A percentile compares a stretch with the other conserved stretches of the same genome.
Conservation (phyloP, 2,329 filamentous ascomycete genomes). For the Beauveria bassiana region DNA sequence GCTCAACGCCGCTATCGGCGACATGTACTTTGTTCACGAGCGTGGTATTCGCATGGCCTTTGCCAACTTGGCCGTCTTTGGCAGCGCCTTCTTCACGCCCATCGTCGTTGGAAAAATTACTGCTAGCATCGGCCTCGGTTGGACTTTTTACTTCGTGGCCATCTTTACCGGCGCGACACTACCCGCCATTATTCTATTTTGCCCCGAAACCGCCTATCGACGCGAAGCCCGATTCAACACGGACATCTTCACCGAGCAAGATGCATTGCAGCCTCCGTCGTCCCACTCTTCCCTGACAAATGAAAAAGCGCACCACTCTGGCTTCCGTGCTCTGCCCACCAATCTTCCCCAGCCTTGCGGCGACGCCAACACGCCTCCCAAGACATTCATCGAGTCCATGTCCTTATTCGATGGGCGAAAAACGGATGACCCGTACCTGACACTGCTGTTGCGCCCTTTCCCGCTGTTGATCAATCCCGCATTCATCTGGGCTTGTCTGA, state of each 20-base stretch:
- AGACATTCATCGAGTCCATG: constrained; percentile 53
- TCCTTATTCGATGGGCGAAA: constrained; percentile 75
- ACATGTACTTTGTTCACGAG: constrained; percentile 83
- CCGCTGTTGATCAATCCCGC: constrained; percentile 78
- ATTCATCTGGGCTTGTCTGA: constrained; percentile 70
- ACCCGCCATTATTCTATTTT: constrained; percentile 66
- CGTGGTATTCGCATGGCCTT: constrained; percentile 83
- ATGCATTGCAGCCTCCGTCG: constrained; percentile 10
- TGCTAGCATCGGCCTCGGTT: constrained; percentile 66
- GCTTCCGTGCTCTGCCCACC: constrained; percentile 25
- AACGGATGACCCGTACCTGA: constrained; percentile 65
- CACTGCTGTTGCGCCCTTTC: constrained; percentile 63
- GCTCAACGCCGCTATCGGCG: constrained; percentile 81
- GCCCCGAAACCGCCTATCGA: constrained; percentile 76
- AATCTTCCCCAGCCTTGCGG: constrained; percentile 27
- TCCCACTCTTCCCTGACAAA: constrained; percentile 5
- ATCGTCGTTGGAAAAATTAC: constrained; percentile 89
- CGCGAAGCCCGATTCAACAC: constrained; percentile 62
- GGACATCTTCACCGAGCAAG: constrained; percentile 45
- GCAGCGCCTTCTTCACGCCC: constrained; percentile 60
- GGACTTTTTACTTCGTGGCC: constrained; percentile 81
- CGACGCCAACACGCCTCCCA: constrained; percentile 34
- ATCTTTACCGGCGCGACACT: constrained; percentile 71
- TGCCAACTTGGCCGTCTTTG: constrained; percentile 50
- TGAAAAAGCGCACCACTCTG: constrained; percentile 10